phyloP scores from a whole-genome alignment of 495 filamentous ascomycete species.

The Neurospora sp. region DNA sequence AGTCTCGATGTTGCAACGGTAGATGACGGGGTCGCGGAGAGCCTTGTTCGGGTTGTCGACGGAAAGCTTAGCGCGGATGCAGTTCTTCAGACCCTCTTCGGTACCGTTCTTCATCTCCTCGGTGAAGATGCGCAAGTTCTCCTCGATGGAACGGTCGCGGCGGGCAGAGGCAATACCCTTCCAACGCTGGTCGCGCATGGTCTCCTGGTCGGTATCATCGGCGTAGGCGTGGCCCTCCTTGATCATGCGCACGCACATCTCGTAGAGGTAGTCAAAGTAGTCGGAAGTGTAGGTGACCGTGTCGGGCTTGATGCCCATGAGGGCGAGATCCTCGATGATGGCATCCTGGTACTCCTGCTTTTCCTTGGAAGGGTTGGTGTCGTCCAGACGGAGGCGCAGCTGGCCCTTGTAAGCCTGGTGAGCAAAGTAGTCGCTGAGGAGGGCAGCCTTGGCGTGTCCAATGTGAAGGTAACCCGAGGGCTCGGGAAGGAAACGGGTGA shows the following conservation, averaged over 20 bases:
- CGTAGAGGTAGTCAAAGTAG: conserved; percentile 82
- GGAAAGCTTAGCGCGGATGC: conserved; percentile 83
- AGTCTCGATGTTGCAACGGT: conserved; percentile 69
- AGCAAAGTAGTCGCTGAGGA: conserved; percentile 91
- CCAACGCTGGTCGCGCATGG: conserved; percentile 72
- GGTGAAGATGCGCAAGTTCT: conserved; percentile 61
- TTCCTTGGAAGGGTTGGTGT: conserved; percentile 91
- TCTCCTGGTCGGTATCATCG: conserved; percentile 80
- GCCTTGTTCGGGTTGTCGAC: conserved; percentile 76
- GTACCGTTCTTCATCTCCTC: conserved; percentile 83
- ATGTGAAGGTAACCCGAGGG: conserved; percentile 94
- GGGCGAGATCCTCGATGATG: conserved; percentile 73
- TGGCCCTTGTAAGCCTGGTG: conserved; percentile 80
- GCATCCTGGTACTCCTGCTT: conserved; percentile 86
- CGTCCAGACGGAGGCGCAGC: conserved; percentile 77
- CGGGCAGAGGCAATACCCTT: conserved; percentile 64
- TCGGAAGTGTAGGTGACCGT: conserved; percentile 71
- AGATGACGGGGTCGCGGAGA: conserved; percentile 88
- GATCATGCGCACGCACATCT: conserved; percentile 67
- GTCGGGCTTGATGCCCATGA: conserved; percentile 83
- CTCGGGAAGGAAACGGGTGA: conserved; percentile 91
- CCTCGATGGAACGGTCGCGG: conserved; percentile 67
- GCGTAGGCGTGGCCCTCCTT: conserved; percentile 80
- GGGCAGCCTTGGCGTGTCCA: conserved; percentile 85
- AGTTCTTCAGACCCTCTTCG: conserved; percentile 66